Base-by-base conservation (phyloP, 2,329 filamentous ascomycete species). In the Colletotrichum musae region DNA sequence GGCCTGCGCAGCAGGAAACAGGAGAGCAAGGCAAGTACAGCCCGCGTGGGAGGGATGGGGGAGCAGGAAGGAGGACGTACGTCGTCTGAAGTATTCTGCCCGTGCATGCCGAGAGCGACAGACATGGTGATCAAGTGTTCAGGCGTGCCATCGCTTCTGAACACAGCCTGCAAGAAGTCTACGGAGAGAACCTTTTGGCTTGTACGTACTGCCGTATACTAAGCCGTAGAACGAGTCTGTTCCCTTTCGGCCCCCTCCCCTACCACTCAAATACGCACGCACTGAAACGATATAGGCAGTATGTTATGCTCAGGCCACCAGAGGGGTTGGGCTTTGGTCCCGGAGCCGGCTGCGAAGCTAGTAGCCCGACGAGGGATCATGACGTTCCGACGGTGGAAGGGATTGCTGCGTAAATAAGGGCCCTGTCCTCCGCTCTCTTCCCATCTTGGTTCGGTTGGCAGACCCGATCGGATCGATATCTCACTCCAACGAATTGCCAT, bases 211-310 rank as follows among this genome's bases (percentile, higher is more conserved):
- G 32, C 32, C 32, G 32, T 36, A 36, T 36, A 6, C 32, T 36
- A 36, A 36, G 32, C 32, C 9, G 32, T 36, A 36, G 32, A 36
- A 36, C 32, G 7, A 50, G 62, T 70, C 62, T 58, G 59, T 53
- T 54, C 45, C 45, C 51, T 5, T 4, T 36, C 32, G 32, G 7
- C 32, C 32, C 32, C 32, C 32, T 36, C 7, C 7, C 32, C 32
- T 10, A 7, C 32, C 32, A 36, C 32, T 36, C 32, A 21, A 51
- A 51, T 56, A 65, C 67, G 63, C 67, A 70, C 67, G 67, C 62
- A 66, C 67, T 70, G 67, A 70, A 70, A 70, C 67, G 62, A 61
- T 26, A 21, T 45, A 36, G 16, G 67, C 56, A 28, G 52, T 57
- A 45, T 41, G 56, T 51, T 12, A 59, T 70, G 67, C 67, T 70